Evolutionary conservation across 2,329 filamentous ascomycete genomes (phyloP), one percentile per base, ranked within the genome.

Genomic region (Xylariaceae sp.): DNA sequence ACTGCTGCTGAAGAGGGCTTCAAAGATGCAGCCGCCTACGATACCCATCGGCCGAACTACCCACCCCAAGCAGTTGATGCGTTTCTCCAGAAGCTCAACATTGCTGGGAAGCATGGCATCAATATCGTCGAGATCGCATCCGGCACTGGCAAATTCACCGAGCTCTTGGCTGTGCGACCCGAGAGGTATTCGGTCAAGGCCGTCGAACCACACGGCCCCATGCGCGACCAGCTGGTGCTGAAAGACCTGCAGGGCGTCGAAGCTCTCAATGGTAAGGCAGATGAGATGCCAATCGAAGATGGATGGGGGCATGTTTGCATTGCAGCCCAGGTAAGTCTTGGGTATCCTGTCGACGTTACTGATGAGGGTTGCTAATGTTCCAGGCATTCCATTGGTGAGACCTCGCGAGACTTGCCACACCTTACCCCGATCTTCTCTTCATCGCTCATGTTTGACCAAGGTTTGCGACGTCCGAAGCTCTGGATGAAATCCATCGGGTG

Each of bases 131-230:
- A 90, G 69, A 75, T 90, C 15, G 87, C 81, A 1, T 84, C 86
- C 2, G 87, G 87, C 0, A 89, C 87, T 0, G 88, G 88, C 30
- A 89, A 89, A 68, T 86, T 89, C 67, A 89, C 87, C 0, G 83
- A 87, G 70, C 66, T 80, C 15, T 76, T 91, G 39, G 82, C 83
- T 5, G 74, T 72, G 11, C 76, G 86, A 35, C 75, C 78, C 0
- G 88, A 90, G 72, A 69, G 73, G 5, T 89, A 82, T 72, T 69
- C 82, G 48, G 76, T 91, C 62, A 67, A 85, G 51, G 82, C 86
- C 51, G 76, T 90, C 53, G 81, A 89, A 72, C 87, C 87, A 23
- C 82, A 88, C 67, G 75, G 74, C 58, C 79, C 77, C n/a, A 91
- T 91, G 88, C 77, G 87, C 45, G 75, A 75, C 51, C 80, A 83